phyloP scores from a whole-genome alignment of 768 basidiomycete genomes.

The Zangia roseola region DNA sequence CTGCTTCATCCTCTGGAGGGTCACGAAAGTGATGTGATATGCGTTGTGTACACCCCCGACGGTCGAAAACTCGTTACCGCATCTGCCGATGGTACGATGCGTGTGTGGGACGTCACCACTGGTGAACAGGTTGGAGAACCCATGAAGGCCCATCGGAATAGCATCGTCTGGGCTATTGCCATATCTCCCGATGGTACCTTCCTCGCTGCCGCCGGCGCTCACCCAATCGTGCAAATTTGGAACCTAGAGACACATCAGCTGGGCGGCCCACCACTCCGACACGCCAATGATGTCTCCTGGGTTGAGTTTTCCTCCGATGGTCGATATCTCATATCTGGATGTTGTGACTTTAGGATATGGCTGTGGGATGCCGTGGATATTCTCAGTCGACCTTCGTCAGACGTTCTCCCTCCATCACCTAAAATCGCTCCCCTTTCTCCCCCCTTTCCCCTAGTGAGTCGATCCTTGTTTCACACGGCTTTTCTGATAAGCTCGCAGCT shows the following conservation, averaged over 20 bases:
- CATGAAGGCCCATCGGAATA: slow-evolving; percentile 25
- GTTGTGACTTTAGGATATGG: slow-evolving; percentile 31
- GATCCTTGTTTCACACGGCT: not conserved
- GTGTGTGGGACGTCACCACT: slow-evolving; percentile 28
- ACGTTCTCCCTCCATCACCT: slow-evolving; percentile 8
- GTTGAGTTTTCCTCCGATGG: slow-evolving; percentile 33
- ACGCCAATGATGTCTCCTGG: slow-evolving; percentile 31
- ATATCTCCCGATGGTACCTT: slow-evolving; percentile 31
- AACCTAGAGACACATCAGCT: slow-evolving; percentile 23
- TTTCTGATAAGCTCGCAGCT: slow-evolving; percentile 11
- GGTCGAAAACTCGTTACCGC: slow-evolving; percentile 28
- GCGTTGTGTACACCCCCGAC: slow-evolving; percentile 31
- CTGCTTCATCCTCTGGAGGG: slow-evolving; percentile 25
- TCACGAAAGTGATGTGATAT: slow-evolving; percentile 28
- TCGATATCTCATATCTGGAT: slow-evolving; percentile 25
- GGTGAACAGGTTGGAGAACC: slow-evolving; percentile 32
- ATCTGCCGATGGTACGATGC: slow-evolving; percentile 29
- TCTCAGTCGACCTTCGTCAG: slow-evolving; percentile 14
- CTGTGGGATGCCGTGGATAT: slow-evolving; percentile 24
- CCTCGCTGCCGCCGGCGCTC: slow-evolving; percentile 33
- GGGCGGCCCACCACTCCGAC: slow-evolving; percentile 21
- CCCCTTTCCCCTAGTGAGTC: slow-evolving; percentile 13
- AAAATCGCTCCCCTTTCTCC: not conserved
- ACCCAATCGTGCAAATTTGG: slow-evolving; percentile 31
- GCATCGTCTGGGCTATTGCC: slow-evolving; percentile 29